Evolutionary conservation across 371 early-diverging fungal species (phyloP).

Genomic region (Actinomortierella ambigua): DNA sequence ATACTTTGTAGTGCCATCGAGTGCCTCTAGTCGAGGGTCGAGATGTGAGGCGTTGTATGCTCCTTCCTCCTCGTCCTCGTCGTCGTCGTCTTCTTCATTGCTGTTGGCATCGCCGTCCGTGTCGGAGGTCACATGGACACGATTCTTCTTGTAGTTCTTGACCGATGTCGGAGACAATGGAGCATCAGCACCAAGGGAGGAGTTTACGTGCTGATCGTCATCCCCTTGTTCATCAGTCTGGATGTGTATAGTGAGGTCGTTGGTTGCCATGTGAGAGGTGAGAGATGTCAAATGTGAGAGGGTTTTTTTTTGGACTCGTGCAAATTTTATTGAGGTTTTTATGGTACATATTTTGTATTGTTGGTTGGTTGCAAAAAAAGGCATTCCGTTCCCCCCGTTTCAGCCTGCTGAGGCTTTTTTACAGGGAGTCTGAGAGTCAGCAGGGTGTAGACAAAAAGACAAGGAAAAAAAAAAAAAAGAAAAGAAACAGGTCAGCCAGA

Average conservation of each 20-base stretch:
- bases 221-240: too few species aligned
- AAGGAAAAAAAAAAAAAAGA: conserved; percentile 2
- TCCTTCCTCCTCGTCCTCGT: conserved; percentile 50
- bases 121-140: conserved; percentile 8
- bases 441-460: neutral
- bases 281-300: too few species aligned
- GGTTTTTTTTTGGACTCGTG: neutral
- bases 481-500: neutral
- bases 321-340: neutral
- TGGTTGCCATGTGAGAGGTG: too few species aligned
- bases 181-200: too few species aligned
- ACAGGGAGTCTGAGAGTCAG: neutral
- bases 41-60: conserved; percentile 53
- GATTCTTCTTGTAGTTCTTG: conserved; percentile 23
- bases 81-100: conserved; percentile 16
- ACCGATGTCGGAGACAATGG: conserved; percentile 42
- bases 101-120: conserved; percentile 25
- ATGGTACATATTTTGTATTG: neutral
- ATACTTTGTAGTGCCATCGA: conserved; percentile 49
- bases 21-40: conserved; percentile 58
- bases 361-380: neutral
- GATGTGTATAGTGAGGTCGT: too few species aligned
- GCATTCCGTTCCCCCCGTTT: neutral
- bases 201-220: too few species aligned
- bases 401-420: too few species aligned